phyloP scores from a whole-genome alignment of 2,329 filamentous ascomycete species.

The Aureobasidium mangrovei region DNA sequence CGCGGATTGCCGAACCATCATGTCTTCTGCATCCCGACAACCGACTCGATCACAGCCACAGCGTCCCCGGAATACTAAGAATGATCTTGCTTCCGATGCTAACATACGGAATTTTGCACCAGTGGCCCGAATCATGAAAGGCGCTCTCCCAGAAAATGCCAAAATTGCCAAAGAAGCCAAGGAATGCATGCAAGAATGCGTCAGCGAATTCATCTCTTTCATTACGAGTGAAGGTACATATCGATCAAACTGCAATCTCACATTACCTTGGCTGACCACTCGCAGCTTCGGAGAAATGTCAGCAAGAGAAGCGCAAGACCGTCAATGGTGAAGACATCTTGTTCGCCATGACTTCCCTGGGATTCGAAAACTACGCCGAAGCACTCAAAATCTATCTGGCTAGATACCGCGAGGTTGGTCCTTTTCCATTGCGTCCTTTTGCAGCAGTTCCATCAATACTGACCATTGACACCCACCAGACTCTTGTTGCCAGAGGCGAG shows the following conservation, averaged over 20 bases:
- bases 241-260: constrained; percentile 7
- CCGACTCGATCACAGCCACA: constrained; percentile 20
- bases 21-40: constrained; percentile 36
- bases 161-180: constrained; percentile 97
- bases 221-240: constrained; percentile 89
- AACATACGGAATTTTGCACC: constrained; percentile 87
- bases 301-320: constrained; percentile 98
- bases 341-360: constrained; percentile 97
- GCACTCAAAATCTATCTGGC: constrained; percentile 96
- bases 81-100: constrained; percentile 57
- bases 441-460: neutral
- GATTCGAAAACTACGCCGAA: constrained; percentile 98
- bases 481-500: constrained; percentile 65
- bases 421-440: constrained; percentile 11
- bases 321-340: constrained; percentile 98
- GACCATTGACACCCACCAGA: constrained; percentile 50
- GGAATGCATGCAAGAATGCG: constrained; percentile 99
- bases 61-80: constrained; percentile 21
- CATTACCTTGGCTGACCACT: neutral
- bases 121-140: constrained; percentile 99
- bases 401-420: constrained; percentile 75
- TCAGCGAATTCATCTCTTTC: constrained; percentile 99
- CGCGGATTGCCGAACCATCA: constrained; percentile 28
- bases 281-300: constrained; percentile 93
- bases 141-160: constrained; percentile 91